A percentile compares a stretch with the other conserved stretches of the same genome.
Evolutionary conservation across 352 stramenopile species (phyloP).

Genomic region (Globisporangium spiculum): DNA sequence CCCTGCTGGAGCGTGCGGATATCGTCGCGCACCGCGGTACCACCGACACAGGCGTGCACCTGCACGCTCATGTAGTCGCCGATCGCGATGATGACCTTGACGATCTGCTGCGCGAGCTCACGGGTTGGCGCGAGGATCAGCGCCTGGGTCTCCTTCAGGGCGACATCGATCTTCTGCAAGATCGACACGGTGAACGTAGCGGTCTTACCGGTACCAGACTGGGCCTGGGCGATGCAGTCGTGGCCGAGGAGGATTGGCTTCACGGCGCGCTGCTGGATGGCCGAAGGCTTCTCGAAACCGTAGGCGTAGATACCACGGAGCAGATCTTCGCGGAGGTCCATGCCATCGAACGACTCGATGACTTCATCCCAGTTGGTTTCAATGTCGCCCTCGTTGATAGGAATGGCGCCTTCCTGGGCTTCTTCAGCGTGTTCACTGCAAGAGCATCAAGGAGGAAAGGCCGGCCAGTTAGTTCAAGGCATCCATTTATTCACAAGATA

Average conservation of each 20-base stretch:
- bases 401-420: constrained; percentile 60
- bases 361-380: constrained; percentile 99
- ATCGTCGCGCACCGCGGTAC: constrained; percentile 97
- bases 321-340: constrained; percentile 98
- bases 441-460: constrained; percentile 1
- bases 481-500: constrained; percentile 1
- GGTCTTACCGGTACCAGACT: constrained; percentile 99
- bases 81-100: constrained; percentile 96
- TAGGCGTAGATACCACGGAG: constrained; percentile 99
- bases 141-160: constrained; percentile 95
- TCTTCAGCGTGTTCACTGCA: constrained; percentile 59
- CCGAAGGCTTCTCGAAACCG: constrained; percentile 99
- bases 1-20: constrained; percentile 97
- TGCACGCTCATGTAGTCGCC: constrained; percentile 96
- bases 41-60: constrained; percentile 98
- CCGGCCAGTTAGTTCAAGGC: not conserved
- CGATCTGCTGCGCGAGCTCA: constrained; percentile 99
- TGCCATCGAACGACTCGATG: constrained; percentile 98
- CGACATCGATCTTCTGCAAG: constrained; percentile 96
- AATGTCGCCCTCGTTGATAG: constrained; percentile 92
- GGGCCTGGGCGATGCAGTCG: constrained; percentile 98
- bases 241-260: constrained; percentile 97
- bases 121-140: constrained; percentile 99
- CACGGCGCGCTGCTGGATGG: constrained; percentile 99
- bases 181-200: constrained; percentile 99